Percentiles rank a stretch among this genome's conserved stretches.
Conservation (phyloP, 73 alveolate genomes). For the Paramecium bursaria region DNA sequence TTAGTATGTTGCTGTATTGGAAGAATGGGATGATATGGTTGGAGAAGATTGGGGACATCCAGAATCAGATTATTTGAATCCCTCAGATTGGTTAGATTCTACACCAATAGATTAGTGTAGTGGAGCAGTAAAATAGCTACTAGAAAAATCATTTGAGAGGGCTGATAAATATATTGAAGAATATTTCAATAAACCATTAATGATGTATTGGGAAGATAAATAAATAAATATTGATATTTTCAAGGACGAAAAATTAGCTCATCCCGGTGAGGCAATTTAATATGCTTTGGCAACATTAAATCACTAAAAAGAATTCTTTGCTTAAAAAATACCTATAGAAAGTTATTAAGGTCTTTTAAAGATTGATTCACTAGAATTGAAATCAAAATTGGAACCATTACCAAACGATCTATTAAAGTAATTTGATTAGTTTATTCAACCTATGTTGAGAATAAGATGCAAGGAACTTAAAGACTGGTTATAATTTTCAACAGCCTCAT, state of each 20-base stretch:
- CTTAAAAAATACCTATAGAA: conserved; percentile 25
- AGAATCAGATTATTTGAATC: conserved; percentile 79
- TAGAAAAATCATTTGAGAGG: conserved; percentile 76
- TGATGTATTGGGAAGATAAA: conserved; percentile 78
- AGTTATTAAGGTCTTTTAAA: conserved; percentile 59
- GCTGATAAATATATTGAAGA: conserved; percentile 72
- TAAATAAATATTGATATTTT: conserved; percentile 72
- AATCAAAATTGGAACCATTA: conserved; percentile 56
- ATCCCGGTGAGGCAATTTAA: conserved; percentile 76
- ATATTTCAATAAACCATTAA: conserved; percentile 70
- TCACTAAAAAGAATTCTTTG: conserved; percentile 51
- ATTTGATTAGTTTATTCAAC: conserved; percentile 74
- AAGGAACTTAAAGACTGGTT: conserved; percentile 78
- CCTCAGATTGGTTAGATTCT: conserved; percentile 85
- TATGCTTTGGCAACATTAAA: conserved; percentile 52
- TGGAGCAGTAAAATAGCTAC: conserved; percentile 66
- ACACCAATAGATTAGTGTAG: conserved; percentile 72
- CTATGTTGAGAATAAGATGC: conserved; percentile 71
- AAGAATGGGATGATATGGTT: conserved; percentile 91
- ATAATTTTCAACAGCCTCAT: conserved; percentile 45
- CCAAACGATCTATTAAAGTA: conserved; percentile 73
- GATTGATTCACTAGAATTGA: conserved; percentile 50
- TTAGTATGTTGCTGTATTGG: conserved; percentile 81
- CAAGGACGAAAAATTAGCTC: conserved; percentile 75
- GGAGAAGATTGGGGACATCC: conserved; percentile 92